Base-by-base conservation (phyloP, 352 stramenopile species). In the Pythium plurisporium region DNA sequence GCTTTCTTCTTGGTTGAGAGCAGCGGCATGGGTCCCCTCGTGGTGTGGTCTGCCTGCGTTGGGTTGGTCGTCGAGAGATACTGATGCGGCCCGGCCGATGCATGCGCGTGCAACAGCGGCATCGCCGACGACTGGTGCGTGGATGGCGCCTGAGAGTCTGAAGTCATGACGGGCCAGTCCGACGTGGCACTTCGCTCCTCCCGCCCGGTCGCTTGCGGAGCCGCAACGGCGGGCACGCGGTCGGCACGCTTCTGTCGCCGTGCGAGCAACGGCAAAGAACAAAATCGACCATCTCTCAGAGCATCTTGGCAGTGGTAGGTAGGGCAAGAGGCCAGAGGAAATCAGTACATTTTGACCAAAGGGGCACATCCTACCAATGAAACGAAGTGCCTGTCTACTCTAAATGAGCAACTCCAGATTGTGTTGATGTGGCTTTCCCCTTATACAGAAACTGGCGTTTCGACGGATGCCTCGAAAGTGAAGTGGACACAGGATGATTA, bases 401-500 rank as follows among this genome's bases (percentile, higher is more conserved):
- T 42, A 14, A 42, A 23, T n/a, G 12, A 22, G 17, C 36, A 42
- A 42, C 11, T 22, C 22, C n/a, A n/a, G n/a, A n/a, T n/a, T n/a
- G n/a, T n/a, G n/a, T n/a, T n/a, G n/a, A n/a, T n/a, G n/a, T 5
- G 17, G 19, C 36, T 22, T 2, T 42, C 36, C 49, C 23, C 19
- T 48, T 15, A 49, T 62, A 50, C 9, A 8, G 55, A 43, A 62
- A 62, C 55, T 40, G 30, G 26, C 20, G 17, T 20, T 40, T 40
- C 14, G 17, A 11, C 10, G 2, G 4, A 22, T 5, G 23, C 26
- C 37, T n/a, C n/a, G 45, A 44, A 55, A 36, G 30, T 29, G 55
- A 62, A 55, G 55, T 57, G 46, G 55, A 63, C 55, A 57, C 19
- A 33, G 26, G 14, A 23, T 31, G 57, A 38, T 58, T 65, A 60